Evolutionary conservation across 2,329 filamentous ascomycete species (phyloP).

Genomic region (Dothiorella sarmentorum): DNA sequence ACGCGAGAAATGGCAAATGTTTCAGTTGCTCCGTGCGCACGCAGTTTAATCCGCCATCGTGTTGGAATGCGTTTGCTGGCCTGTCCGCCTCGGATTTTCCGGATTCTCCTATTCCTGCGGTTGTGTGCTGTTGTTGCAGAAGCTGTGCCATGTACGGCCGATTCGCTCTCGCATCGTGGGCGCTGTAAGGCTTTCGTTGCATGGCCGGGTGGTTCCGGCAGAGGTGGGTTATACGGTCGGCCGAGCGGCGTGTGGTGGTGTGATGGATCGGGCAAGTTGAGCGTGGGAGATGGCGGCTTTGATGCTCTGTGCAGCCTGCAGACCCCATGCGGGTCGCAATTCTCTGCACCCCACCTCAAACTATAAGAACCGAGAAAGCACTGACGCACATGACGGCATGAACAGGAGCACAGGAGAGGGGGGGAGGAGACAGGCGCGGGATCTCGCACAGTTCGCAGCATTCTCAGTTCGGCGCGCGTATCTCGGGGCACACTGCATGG

Average conservation of each 20-base stretch:
- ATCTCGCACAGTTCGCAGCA: constrained; percentile 12
- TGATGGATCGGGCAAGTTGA: background rate
- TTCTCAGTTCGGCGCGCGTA: constrained; percentile 9
- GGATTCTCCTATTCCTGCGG: background rate
- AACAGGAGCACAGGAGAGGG: background rate
- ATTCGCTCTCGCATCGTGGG: background rate
- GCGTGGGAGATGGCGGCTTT: background rate
- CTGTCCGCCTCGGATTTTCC: background rate
- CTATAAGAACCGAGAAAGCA: background rate
- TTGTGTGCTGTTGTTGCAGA: background rate
- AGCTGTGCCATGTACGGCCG: no score
- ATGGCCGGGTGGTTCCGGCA: background rate
- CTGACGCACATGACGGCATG: background rate
- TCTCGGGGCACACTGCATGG: background rate
- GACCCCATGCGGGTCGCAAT: no score
- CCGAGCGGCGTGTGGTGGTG: background rate
- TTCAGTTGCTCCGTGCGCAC: constrained; percentile 4
- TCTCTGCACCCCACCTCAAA: constrained; percentile 5
- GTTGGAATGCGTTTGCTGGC: background rate
- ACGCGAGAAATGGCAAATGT: constrained; percentile 12
- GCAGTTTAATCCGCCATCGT: background rate
- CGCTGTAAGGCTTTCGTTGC: background rate
- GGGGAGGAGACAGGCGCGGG: background rate
- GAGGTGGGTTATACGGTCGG: background rate
- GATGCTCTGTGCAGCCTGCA: background rate